Base-by-base conservation (phyloP, 116 monocot genomes). In the Posidonia oceanica region DNA sequence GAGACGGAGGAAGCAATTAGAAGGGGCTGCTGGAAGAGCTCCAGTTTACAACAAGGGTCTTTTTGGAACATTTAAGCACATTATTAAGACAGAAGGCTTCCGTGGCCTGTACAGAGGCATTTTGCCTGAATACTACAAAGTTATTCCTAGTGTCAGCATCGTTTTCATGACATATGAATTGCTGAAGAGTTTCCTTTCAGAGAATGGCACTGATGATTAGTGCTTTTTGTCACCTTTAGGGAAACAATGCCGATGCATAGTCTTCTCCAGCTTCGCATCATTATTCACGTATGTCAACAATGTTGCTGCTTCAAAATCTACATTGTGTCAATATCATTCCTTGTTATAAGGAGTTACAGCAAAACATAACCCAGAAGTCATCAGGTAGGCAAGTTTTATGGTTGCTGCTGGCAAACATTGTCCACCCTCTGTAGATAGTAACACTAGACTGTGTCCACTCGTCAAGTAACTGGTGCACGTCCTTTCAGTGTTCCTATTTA, bases 101-200 rank as follows among this genome's bases (percentile, higher is more conserved):
- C 67, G 81, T 38, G 93, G 93, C 52, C 59, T 94, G 52, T 94
- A 94, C 54, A 68, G 93, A 61, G 89, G 93, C 22, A 88, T 93
- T 55, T 70, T 93, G 76, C 93, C 88, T 4, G 89, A 88, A 75
- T 93, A 93, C 83, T 85, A 74, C 52, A 94, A 94, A 74, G 93
- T 94, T 38, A 83, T 94, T 13, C 93, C 89, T 0, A 67, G 89
- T 40, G 83, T 94, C 13, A 89, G 89, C 63, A 83, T 94, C 39
- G 89, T 85, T 57, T 94, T 94, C 69, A 81, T 87, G 87, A 87
- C 89, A 5, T 94, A 89, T 36, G 93, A 94, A 71, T 69, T 74
- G 13, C 56, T 89, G 14, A 89, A 94, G 72, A 73, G 71, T 15
- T 75, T 54, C 58, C 58, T 93, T 39, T 72, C 82, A 48, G 67